Percentiles rank a stretch among this genome's conserved stretches.
phyloP scores from a whole-genome alignment of 805 yeast species.

The Yueomyces sp. region DNA sequence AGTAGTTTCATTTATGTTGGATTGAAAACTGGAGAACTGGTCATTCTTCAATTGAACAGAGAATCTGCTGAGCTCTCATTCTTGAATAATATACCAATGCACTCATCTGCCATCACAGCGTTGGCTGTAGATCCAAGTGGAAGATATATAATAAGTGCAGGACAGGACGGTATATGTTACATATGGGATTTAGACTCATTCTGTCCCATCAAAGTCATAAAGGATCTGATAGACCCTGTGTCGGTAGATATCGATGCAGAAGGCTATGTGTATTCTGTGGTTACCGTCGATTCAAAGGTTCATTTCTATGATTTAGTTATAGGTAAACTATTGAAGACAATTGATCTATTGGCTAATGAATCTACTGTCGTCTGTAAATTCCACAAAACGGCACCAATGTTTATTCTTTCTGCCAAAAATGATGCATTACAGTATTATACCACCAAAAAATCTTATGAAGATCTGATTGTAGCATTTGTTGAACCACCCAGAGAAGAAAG shows the following conservation, averaged over 20 bases:
- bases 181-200: conserved; percentile 13
- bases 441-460: not conserved
- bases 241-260: conserved; percentile 13
- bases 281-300: conserved; percentile 9
- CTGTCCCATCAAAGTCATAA: conserved; percentile 7
- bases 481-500: not conserved
- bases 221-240: conserved; percentile 9
- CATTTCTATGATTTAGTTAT: conserved; percentile 8
- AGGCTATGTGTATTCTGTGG: conserved; percentile 14
- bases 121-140: conserved; percentile 42
- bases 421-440: conserved; percentile 8
- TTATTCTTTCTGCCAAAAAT: conserved; percentile 9
- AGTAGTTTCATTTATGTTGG: conserved; percentile 33
- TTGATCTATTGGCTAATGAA: conserved; percentile 1
- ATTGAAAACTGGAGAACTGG: conserved; percentile 33
- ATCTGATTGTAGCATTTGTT: not conserved
- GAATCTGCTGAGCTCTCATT: conserved; percentile 2
- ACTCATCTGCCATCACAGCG: conserved; percentile 36
- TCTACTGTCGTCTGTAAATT: conserved; percentile 12
- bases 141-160: conserved; percentile 35
- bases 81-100: conserved; percentile 26
- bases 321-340: conserved; percentile 3
- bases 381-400: conserved; percentile 15
- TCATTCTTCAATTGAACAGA: conserved; percentile 7
- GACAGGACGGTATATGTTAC: conserved; percentile 21